A percentile compares a stretch with the other conserved stretches of the same genome.
These are phyloP conservation scores for Silene conica DNA, from an alignment of 148 eudicot genomes.

Conservation along the genomic window DNA sequence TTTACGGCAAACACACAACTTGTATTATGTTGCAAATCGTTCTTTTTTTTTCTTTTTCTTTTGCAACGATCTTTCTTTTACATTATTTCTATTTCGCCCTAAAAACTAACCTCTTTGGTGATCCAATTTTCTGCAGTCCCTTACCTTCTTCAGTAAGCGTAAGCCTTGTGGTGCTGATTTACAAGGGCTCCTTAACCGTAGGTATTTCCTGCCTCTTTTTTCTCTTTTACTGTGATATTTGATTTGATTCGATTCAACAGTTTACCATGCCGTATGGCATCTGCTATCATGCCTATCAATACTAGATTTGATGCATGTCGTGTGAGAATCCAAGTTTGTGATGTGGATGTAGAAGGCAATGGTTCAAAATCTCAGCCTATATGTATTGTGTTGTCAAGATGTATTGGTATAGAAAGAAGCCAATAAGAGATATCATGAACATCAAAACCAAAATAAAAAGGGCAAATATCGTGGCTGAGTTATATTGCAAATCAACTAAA, in stretches of 20 bases:
- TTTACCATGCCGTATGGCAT: not conserved
- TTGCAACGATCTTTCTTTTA: not conserved
- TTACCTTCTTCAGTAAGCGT: conserved; percentile 26
- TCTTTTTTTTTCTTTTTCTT: not conserved
- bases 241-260: not conserved
- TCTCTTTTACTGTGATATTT: not conserved
- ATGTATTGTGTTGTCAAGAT: not conserved
- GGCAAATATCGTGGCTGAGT: no score
- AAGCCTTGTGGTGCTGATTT: not conserved
- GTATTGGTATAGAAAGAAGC: not conserved
- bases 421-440: not conserved
- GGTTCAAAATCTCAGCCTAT: not conserved
- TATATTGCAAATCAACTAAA: no score
- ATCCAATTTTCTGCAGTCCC: conserved; percentile 25
- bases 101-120: conserved; percentile 10
- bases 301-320: not conserved
- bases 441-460: not conserved
- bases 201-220: conserved; percentile 10
- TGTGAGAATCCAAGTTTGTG: not conserved
- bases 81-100: not conserved
- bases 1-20: not conserved
- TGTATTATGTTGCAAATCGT: not conserved
- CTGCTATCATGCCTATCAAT: not conserved
- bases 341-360: not conserved
- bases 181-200: conserved; percentile 8